Base-by-base conservation (phyloP, 2,329 filamentous ascomycete genomes). In the Cladosporium colombiae region DNA sequence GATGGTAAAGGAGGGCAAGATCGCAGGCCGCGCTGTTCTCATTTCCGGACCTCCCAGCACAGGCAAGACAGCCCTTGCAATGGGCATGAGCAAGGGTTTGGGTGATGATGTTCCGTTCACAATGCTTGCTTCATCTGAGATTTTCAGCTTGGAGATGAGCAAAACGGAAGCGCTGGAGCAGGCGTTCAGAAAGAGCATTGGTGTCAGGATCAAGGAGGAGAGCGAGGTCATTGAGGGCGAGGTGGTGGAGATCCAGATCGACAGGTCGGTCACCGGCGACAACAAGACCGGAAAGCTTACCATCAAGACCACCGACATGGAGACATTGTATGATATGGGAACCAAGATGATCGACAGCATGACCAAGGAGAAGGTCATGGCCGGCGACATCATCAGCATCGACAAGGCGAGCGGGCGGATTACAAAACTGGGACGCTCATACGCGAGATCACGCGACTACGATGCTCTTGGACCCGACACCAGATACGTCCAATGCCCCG, bases 341-440 rank as follows among this genome's bases (percentile, higher is more conserved):
- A 94, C 91, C 71, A 98, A 98, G 82, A 98, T 99, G 95, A 99
- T 99, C 71, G 95, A 99, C 77, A 93, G 93, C 70, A 97, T 99
- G 93, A 97, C 93, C 71, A 98, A 98, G 81, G 95, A 99, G 83
- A 94, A 96, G 74, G 92, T 99, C 70, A 97, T 98, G 89, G 95
- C 95, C 5, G 95, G 95, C 73, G 95, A 99, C 78, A 95, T 99
- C 71, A 96, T 99, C 74, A 96, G 92, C 65, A 98, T 99, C 73
- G 95, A 99, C 84, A 99, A 99, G 82, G 93, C 94, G 0, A 97
- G 93, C 1, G 95, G 95, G 70, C 97, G 97, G 80, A 98, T 99
- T 78, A 96, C 93, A 64, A 99, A 98, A 81, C 87, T 99, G 25
- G 95, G 95, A 66, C 89, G 95, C 64, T 97, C 93, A 33, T 99